Conservation (phyloP, 305 asterid species). For the Fraxinus xanthoxyloides region DNA sequence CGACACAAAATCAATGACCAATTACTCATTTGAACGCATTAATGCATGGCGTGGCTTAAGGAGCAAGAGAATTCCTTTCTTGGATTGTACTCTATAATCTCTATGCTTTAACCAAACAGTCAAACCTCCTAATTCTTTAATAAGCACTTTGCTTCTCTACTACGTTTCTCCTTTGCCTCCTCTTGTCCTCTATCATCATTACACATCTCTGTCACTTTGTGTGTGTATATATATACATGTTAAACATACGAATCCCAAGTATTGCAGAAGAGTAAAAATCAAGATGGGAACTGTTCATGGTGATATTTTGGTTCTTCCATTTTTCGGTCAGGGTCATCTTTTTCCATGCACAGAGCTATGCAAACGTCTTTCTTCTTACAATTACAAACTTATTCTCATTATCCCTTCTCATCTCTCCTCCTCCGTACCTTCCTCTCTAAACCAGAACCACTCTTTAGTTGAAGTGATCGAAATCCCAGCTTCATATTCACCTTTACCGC, state of each 20-base stretch:
- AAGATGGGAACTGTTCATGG: conserved; percentile 34
- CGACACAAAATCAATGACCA: neutral
- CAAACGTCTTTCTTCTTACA: conserved; percentile 42
- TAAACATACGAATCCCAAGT: neutral
- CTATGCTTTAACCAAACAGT: neutral
- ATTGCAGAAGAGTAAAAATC: neutral
- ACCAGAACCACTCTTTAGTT: conserved; percentile 22
- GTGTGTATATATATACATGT: neutral
- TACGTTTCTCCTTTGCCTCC: neutral
- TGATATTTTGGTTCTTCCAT: conserved; percentile 63
- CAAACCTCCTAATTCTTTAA: neutral
- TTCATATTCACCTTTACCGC: conserved; percentile 19
- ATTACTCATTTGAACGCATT: neutral
- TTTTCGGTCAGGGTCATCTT: conserved; percentile 79
- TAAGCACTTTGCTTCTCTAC: neutral
- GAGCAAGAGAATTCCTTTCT: neutral
- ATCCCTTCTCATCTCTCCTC: conserved; percentile 66
- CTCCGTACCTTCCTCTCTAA: conserved; percentile 51
- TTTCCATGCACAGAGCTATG: conserved; percentile 66
- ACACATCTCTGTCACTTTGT: neutral
- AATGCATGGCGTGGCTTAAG: neutral
- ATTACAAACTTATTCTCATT: conserved; percentile 45
- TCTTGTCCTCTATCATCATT: neutral
- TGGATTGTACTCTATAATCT: neutral
- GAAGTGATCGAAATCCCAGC: conserved; percentile 38